Evolutionary conservation across 305 asterid species (phyloP).

Genomic region (Nicotiana rustica): DNA sequence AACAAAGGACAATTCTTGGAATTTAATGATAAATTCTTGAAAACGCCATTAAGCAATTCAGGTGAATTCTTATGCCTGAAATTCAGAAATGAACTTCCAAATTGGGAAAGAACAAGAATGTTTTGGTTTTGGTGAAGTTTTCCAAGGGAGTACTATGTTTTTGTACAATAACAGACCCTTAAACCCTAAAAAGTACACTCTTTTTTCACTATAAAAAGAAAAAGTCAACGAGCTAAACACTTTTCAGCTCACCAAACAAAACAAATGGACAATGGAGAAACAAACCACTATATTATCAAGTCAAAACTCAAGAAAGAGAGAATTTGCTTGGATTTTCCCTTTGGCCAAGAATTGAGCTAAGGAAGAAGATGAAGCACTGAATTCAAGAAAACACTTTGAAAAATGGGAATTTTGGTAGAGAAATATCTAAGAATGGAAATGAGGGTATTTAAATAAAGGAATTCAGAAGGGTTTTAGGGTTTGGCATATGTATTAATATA

Average conservation of each 20-base stretch:
- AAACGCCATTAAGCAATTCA: background rate
- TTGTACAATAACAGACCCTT: too few species aligned
- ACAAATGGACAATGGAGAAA: constrained; percentile 8
- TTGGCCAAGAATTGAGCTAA: background rate
- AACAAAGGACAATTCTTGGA: background rate
- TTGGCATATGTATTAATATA: background rate
- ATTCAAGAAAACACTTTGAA: background rate
- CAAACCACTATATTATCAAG: background rate
- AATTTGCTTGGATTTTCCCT: background rate
- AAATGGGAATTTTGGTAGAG: constrained; percentile 32
- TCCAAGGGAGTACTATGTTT: background rate
- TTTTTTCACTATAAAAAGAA: constrained; percentile 32
- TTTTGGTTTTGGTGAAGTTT: constrained; percentile 26
- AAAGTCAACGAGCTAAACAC: constrained; percentile 40
- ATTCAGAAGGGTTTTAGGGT: constrained; percentile 16
- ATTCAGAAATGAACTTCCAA: background rate
- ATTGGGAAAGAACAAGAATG: constrained; percentile 7
- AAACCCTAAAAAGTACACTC: constrained; percentile 42
- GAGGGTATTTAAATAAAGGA: constrained; percentile 27
- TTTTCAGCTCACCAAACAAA: constrained; percentile 7
- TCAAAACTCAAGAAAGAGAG: constrained; percentile 9
- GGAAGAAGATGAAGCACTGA: constrained; percentile 30
- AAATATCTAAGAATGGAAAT: constrained; percentile 49
- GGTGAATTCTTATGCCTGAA: background rate
- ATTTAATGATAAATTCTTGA: constrained; percentile 9